Conservation (phyloP, 2,329 filamentous ascomycete genomes). For the Nemania serpens region DNA sequence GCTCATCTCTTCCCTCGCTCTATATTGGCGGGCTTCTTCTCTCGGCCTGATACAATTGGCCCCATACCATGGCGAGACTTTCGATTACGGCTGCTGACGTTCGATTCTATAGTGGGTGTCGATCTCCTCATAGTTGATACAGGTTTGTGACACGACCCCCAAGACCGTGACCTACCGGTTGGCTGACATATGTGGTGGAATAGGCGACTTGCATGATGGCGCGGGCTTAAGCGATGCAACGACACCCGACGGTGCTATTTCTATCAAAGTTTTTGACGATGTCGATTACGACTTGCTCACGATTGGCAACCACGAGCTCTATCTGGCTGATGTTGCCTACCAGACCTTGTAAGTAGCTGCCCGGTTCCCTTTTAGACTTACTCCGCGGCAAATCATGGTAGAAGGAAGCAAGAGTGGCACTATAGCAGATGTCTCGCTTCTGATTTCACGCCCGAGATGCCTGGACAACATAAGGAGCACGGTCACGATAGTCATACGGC, state of each 20-base stretch:
- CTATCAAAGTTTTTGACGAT: constrained; percentile 52
- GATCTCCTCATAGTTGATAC: constrained; percentile 66
- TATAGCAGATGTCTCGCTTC: not conserved
- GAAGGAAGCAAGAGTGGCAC: not conserved
- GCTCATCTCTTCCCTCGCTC: not conserved
- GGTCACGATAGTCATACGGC: not conserved
- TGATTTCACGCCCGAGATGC: too few relatives aligned
- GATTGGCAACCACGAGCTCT: constrained; percentile 65
- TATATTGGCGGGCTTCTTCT: not conserved
- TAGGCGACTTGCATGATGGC: constrained; percentile 67
- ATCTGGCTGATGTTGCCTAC: constrained; percentile 64
- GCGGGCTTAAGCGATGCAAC: constrained; percentile 66
- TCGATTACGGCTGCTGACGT: constrained; percentile 1
- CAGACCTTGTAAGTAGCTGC: constrained; percentile 53
- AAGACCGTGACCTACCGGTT: not conserved
- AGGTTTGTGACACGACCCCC: constrained; percentile 44
- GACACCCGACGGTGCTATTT: constrained; percentile 58
- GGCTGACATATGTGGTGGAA: not conserved
- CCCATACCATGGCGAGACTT: not conserved
- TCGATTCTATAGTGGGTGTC: constrained; percentile 49
- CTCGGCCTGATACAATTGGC: not conserved
- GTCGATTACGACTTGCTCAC: constrained; percentile 50
- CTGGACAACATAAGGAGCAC: too few relatives aligned
- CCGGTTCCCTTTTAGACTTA: not conserved
- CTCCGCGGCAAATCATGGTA: too few relatives aligned